Evolutionary conservation across 306 rosid species (phyloP), one percentile per base, ranked within the genome.

Genomic region (Inga laurina): DNA sequence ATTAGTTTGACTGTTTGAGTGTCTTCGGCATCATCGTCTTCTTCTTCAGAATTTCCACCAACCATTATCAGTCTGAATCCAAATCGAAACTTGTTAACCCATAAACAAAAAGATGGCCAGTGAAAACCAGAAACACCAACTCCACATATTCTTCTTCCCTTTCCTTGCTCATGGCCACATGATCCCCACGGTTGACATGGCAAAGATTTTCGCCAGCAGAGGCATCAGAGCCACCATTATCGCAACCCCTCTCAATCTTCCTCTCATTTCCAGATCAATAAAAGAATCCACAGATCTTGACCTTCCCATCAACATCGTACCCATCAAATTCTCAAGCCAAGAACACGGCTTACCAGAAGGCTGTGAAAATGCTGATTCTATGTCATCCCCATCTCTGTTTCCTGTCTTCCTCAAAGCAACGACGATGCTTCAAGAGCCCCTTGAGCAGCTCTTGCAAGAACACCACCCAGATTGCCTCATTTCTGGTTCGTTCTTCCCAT

Each of bases 341-440:
- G 49, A 85, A 45, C 75, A 82, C 0, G 94, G 93, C 0, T 66
- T 92, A 9, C 94, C 93, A 0, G 84, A 86, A 77, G 93, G 92
- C 0, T 83, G 84, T 10, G 95, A 92, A 43, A 88, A 74, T 56
- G 7, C 51, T 0, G 89, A 91, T 56, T 22, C 72, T 0, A 5
- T 87, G 1, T 2, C 73, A 8, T 22, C 84, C 3, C 79, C 82
- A 0, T 61, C 78, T 4, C 2, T 71, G 24, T 0, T 13, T 14
- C 21, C 2, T 1, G 14, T 4, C 13, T 89, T 92, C 84, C 35
- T 83, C 84, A 72, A 35, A n/a, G 89, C 93, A 24, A 46, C 80
- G 0, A 1, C 35, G 2, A 45, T 87, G 61, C 88, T 94, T 5
- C 81, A 79, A 56, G 68, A 51, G 0, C 87, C 88, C 2, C 74